These are phyloP conservation scores for Citrullus colocynthis DNA, from an alignment of 306 rosid genomes.

Conservation along the genomic window DNA sequence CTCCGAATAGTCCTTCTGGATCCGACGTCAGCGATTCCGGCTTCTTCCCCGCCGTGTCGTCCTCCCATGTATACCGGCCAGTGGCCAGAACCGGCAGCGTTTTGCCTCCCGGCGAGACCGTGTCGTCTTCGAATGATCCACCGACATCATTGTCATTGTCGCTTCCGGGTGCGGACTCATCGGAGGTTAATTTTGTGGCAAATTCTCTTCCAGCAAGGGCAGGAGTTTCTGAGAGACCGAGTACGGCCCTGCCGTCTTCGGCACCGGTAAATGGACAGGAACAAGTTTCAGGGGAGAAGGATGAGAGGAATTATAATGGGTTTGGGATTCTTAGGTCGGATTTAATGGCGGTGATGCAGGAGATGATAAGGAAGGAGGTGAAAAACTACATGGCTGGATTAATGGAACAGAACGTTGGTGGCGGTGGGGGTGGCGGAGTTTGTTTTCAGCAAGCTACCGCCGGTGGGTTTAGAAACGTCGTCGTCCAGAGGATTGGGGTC, in stretches of 20 bases:
- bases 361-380: slow-evolving; percentile 83
- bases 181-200: slow-evolving; percentile 22
- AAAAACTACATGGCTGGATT: slow-evolving; percentile 66
- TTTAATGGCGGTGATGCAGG: slow-evolving; percentile 73
- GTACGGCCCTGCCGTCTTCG: not conserved
- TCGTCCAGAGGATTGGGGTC: not conserved
- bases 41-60: slow-evolving; percentile 19
- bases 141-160: slow-evolving; percentile 68
- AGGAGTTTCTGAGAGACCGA: not conserved
- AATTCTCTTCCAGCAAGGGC: slow-evolving; percentile 4
- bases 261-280: not conserved
- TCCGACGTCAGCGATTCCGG: slow-evolving; percentile 82
- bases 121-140: slow-evolving; percentile 59
- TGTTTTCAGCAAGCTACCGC: slow-evolving; percentile 16
- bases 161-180: slow-evolving; percentile 60
- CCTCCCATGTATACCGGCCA: slow-evolving; percentile 50
- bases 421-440: slow-evolving; percentile 25
- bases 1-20: slow-evolving; percentile 62
- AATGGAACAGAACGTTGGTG: slow-evolving; percentile 23
- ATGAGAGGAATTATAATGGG: not conserved
- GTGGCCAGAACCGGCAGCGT: slow-evolving; percentile 48
- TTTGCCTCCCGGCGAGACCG: slow-evolving; percentile 49
- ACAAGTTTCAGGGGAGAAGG: not conserved
- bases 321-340: slow-evolving; percentile 34
- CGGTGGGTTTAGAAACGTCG: not conserved